Evolutionary conservation across 495 filamentous ascomycete species (phyloP), one percentile per base, ranked within the genome.

Genomic region (Delitschia confertaspora): DNA sequence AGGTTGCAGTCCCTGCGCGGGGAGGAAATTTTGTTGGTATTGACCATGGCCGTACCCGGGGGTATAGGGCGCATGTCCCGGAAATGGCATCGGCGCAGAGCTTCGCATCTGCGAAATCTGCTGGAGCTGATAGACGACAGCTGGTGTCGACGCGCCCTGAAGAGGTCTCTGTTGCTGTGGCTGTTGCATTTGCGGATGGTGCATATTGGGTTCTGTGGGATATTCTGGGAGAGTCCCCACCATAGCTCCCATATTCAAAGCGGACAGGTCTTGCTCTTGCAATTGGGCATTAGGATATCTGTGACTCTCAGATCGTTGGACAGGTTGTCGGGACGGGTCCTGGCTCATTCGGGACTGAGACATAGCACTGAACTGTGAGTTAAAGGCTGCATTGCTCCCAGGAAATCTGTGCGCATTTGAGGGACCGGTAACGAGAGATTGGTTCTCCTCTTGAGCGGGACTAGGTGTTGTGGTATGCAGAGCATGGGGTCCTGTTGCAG

Each of bases 231-330:
- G 53, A 22, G 66, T 53, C 18, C 68, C 68, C 16, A 48, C 51
- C 63, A 75, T 68, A 18, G 60, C 58, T 21, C 56, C 57, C 71
- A 75, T 72, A 42, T 64, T 69, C 43, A 74, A 61, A 11, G 54
- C 38, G 23, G 66, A 53, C 16, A 60, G 42, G 42, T 59, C 65
- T 53, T 64, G 67, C 17, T 65, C 59, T 30, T 56, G 55, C 13
- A 37, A 20, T 6, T 45, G 21, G 44, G 34, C 60, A 46, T 57
- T 42, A 53, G 17, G 55, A 52, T 42, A 25, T n/a, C n/a, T n/a
- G 31, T 20, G 20, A n/a, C 23, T 30, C 14, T 26, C 18, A 13
- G 33, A 9, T 25, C 27, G 35, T 30, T 39, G 38, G 18, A 11
- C 19, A 13, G 56, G 25, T 35, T 39, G 44, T 58, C 56, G 29